phyloP scores from a whole-genome alignment of 805 yeast genomes.

The Hagleromyces aurorensis region DNA sequence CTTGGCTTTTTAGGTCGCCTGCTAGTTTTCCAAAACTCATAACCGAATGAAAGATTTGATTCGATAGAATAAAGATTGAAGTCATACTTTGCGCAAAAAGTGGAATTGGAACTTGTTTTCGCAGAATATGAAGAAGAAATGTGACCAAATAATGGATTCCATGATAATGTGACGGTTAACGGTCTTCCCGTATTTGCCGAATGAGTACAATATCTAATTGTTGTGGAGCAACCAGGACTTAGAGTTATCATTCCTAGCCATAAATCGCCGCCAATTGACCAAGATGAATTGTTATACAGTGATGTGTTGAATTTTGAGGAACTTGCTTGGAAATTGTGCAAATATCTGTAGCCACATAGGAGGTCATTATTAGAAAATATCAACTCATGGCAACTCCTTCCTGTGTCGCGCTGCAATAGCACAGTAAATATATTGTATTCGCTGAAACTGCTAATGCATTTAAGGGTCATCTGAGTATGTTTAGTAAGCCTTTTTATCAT shows the following conservation, averaged over 20 bases:
- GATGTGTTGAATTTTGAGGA: constrained; percentile 35
- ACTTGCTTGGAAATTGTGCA: constrained; percentile 51
- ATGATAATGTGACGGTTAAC: constrained; percentile 73
- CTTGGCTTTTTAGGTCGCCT: constrained; percentile 5
- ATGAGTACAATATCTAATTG: constrained; percentile 75
- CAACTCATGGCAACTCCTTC: constrained; percentile 59
- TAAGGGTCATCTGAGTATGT: constrained; percentile 56
- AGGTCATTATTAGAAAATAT: constrained; percentile 80
- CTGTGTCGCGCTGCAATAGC: constrained; percentile 62
- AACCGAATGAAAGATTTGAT: constrained; percentile 78
- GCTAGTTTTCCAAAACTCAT: constrained; percentile 64
- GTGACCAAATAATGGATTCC: constrained; percentile 87
- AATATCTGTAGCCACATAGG: constrained; percentile 68
- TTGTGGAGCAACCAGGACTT: constrained; percentile 86
- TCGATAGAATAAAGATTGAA: constrained; percentile 88
- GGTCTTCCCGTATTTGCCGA: constrained; percentile 87
- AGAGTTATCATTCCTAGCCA: constrained; percentile 81
- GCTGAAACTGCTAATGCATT: constrained; percentile 65
- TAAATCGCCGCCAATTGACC: constrained; percentile 73
- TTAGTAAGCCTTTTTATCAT: constrained; percentile 53
- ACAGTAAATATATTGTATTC: constrained; percentile 53
- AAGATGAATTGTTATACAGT: constrained; percentile 52
- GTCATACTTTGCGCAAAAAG: constrained; percentile 78
- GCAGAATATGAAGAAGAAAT: constrained; percentile 82
- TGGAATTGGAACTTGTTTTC: constrained; percentile 63